A percentile compares a stretch with the other conserved stretches of the same genome.
Evolutionary conservation across 176 grass and related monocot genomes (phyloP).

Genomic region (Elaeis guineensis): DNA sequence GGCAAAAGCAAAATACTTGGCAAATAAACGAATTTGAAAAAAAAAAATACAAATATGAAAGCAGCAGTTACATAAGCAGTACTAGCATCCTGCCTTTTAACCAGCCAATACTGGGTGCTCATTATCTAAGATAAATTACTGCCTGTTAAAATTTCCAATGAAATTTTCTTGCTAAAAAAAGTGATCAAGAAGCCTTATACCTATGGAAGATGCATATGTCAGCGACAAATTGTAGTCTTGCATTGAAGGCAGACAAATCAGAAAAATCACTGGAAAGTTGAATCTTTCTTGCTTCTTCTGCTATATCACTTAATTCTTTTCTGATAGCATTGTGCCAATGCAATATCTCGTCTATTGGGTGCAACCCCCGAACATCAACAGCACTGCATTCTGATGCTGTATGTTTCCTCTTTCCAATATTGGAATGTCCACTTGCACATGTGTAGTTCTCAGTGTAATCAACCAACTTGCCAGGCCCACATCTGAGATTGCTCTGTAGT

Average conservation of each 20-base stretch:
- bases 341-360: conserved; percentile 93
- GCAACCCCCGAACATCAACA: conserved; percentile 1
- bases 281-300: conserved; percentile 52
- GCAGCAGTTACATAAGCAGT: too few relatives aligned
- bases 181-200: conserved; percentile 24
- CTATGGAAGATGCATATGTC: conserved; percentile 93
- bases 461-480: conserved; percentile 15
- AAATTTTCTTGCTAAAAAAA: not conserved
- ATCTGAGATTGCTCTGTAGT: not conserved
- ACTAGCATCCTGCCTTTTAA: too few relatives aligned
- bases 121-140: too few relatives aligned
- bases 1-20: too few relatives aligned
- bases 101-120: too few relatives aligned
- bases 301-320: conserved; percentile 58
- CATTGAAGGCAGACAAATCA: conserved; percentile 49
- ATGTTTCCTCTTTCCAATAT: conserved; percentile 49
- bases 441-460: conserved; percentile 14
- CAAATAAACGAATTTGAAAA: too few relatives aligned
- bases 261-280: conserved; percentile 58
- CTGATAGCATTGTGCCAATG: conserved; percentile 82
- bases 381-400: conserved; percentile 24
- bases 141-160: too few relatives aligned
- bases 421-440: conserved; percentile 35
- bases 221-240: conserved; percentile 65
- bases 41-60: too few relatives aligned